These are phyloP conservation scores for Xylaria palmicola DNA, from an alignment of 495 filamentous ascomycete genomes.

Conservation along the genomic window DNA sequence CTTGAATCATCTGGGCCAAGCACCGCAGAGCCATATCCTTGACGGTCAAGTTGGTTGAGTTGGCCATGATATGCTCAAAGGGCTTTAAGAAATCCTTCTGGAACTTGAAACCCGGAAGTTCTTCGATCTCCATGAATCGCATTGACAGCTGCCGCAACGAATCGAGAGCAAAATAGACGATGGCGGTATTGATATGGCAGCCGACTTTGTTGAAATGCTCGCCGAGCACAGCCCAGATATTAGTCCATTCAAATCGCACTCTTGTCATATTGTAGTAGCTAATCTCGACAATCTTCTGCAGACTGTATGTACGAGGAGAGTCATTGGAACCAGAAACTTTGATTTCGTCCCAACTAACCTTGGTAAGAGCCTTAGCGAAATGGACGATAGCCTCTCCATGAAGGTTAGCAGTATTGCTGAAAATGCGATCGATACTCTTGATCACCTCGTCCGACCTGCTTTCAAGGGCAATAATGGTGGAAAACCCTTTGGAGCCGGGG, in stretches of 20 bases:
- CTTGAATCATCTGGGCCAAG: conserved; percentile 98
- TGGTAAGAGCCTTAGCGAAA: conserved; percentile 88
- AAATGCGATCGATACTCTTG: conserved; percentile 89
- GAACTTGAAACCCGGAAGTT: conserved; percentile 97
- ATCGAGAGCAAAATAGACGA: conserved; percentile 96
- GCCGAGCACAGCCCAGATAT: conserved; percentile 92
- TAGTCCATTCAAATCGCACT: conserved; percentile 96
- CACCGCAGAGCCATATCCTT: conserved; percentile 99
- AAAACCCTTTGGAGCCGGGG: conserved; percentile 65
- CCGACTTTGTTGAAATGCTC: conserved; percentile 98
- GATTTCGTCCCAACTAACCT: conserved; percentile 99
- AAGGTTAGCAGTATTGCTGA: conserved; percentile 90
- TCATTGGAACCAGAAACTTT: conserved; percentile 94
- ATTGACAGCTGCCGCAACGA: conserved; percentile 93
- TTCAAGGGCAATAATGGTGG: conserved; percentile 84
- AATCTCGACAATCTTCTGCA: conserved; percentile 98
- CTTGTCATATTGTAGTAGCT: conserved; percentile 99
- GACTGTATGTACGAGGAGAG: conserved; percentile 88
- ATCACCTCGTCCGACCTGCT: conserved; percentile 89
- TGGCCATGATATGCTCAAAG: conserved; percentile 95
- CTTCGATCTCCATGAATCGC: conserved; percentile 98
- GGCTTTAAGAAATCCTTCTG: conserved; percentile 99
- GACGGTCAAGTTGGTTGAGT: conserved; percentile 82
- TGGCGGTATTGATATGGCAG: conserved; percentile 89
- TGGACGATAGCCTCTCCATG: conserved; percentile 96